Conservation (phyloP, 2,329 filamentous ascomycete species). For the Ceratocystis lukuohia region DNA sequence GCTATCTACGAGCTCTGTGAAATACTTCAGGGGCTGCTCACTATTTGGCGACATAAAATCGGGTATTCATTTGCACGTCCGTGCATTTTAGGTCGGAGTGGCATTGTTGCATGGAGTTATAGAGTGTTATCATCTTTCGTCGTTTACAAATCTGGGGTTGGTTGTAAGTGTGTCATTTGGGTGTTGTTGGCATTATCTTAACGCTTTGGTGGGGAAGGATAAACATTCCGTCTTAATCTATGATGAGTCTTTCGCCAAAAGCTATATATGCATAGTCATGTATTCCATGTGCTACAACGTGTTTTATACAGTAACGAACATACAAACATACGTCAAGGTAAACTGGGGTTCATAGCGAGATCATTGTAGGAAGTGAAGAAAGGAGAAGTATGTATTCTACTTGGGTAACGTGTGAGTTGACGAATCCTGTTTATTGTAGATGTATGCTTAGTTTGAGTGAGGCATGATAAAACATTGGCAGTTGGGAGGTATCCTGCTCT, state of each 20-base stretch:
- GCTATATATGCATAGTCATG: not conserved
- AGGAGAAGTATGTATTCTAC: too few species aligned
- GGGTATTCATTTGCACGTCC: not conserved
- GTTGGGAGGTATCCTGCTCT: too few species aligned
- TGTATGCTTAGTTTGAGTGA: too few species aligned
- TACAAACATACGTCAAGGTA: too few species aligned
- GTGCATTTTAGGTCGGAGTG: not conserved
- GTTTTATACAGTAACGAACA: too few species aligned
- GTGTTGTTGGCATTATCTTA: not conserved
- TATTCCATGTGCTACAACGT: not conserved
- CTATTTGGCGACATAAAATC: not conserved
- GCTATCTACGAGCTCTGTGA: not conserved
- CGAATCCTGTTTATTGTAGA: too few species aligned
- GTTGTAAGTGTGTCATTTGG: not conserved
- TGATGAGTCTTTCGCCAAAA: not conserved
- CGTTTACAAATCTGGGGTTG: not conserved
- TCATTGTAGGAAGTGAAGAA: too few species aligned
- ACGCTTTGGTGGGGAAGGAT: not conserved
- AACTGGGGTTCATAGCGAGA: too few species aligned
- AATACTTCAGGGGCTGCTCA: not conserved
- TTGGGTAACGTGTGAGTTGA: too few species aligned
- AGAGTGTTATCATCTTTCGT: not conserved
- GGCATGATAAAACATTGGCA: too few species aligned
- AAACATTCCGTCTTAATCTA: not conserved
- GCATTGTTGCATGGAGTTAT: not conserved